phyloP scores from a whole-genome alignment of 2,329 filamentous ascomycete species.

The Chaetomium strumarium region DNA sequence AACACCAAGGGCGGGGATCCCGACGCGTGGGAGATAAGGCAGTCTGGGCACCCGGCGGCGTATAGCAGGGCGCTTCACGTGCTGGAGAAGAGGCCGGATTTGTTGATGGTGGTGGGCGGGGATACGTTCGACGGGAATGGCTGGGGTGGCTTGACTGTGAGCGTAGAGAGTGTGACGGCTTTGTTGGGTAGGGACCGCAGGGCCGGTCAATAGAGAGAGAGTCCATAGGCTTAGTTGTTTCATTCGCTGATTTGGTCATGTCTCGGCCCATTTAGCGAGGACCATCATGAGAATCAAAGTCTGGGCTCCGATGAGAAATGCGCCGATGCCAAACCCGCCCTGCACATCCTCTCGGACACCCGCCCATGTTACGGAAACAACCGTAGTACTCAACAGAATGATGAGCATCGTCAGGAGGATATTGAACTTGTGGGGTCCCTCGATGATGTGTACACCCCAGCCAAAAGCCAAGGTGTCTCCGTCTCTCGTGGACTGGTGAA shows the following conservation, averaged over 20 bases:
- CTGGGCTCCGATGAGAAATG: neutral
- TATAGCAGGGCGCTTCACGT: constrained; percentile 29
- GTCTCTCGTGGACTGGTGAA: neutral
- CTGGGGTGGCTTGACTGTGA: constrained; percentile 9
- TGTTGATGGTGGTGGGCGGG: constrained; percentile 32
- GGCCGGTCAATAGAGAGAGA: too few species aligned
- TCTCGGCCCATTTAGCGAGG: too few species aligned
- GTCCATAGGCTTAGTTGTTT: too few species aligned
- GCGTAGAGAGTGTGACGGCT: constrained; percentile 13
- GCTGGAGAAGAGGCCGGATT: constrained; percentile 21
- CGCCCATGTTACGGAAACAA: neutral
- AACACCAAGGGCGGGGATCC: constrained; percentile 37
- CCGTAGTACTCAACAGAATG: neutral
- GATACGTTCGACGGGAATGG: constrained; percentile 20
- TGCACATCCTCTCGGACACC: neutral
- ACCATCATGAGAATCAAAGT: too few species aligned
- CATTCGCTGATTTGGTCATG: too few species aligned
- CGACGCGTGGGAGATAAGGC: constrained; percentile 33
- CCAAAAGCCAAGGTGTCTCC: neutral
- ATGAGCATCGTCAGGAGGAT: neutral
- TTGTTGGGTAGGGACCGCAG: neutral
- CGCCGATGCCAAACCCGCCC: neutral
- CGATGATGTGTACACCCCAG: neutral
- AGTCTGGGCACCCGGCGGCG: constrained; percentile 21
- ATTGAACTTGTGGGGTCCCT: neutral